These are phyloP conservation scores for Mucor plumbeus DNA, from an alignment of 371 early-diverging fungal species.

Conservation along the genomic window DNA sequence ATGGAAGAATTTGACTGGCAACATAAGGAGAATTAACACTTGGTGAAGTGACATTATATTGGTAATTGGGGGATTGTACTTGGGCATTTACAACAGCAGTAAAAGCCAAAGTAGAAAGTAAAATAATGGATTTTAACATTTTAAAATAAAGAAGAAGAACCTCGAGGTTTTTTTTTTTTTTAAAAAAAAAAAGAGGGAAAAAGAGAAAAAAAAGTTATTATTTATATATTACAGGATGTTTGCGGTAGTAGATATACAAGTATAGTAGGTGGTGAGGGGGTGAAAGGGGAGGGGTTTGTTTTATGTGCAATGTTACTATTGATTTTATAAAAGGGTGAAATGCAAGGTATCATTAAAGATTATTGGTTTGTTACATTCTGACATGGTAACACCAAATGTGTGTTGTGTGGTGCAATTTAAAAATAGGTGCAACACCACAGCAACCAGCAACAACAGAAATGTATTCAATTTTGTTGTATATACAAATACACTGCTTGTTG, in stretches of 20 bases:
- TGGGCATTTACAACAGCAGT: conserved; percentile 21
- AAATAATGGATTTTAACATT: conserved; percentile 15
- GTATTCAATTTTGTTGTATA: not conserved
- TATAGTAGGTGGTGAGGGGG: not conserved
- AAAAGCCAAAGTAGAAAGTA: conserved; percentile 18
- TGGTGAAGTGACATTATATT: conserved; percentile 39
- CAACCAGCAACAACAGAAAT: conserved; percentile 1
- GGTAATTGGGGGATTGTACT: conserved; percentile 29
- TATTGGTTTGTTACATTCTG: conserved; percentile 3
- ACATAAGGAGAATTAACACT: conserved; percentile 40
- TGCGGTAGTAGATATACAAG: too few relatives aligned
- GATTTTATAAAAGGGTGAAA: not conserved
- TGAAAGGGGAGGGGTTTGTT: conserved; percentile 4
- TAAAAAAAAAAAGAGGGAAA: not conserved
- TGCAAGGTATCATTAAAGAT: not conserved
- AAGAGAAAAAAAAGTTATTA: not conserved
- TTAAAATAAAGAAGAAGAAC: not conserved
- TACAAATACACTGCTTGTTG: not conserved
- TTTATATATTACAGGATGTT: not conserved
- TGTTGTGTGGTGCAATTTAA: not conserved
- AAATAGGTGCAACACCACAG: not conserved
- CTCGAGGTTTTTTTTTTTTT: not conserved
- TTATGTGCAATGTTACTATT: conserved; percentile 6
- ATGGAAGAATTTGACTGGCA: conserved; percentile 46
- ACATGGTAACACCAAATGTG: conserved; percentile 1